Evolutionary conservation across 805 yeast genomes (phyloP), one percentile per base, ranked within the genome.

Genomic region (Tetrapisispora taiwanensis): DNA sequence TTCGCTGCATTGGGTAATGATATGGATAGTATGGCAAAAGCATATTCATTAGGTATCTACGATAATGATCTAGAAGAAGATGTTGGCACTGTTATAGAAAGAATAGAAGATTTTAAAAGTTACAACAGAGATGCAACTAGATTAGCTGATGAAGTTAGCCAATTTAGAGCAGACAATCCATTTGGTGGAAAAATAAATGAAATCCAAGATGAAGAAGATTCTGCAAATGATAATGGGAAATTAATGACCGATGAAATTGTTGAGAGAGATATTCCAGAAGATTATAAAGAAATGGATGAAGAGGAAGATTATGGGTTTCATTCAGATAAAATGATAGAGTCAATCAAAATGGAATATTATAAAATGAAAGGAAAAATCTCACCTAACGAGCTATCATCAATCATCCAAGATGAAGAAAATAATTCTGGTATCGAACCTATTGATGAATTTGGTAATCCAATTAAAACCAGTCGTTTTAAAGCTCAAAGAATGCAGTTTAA

Each of bases 361-460:
- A 65, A 69, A 36, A 54, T 82, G 47, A 68, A 83, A 39, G 74
- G 64, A 19, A 67, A 72, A 30, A 75, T 48, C 39, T 36, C 43
- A 20, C 26, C 37, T 9, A 20, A 35, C 4, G 30, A 28, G 4
- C 17, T 24, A 14, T 7, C 33, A 3, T 28, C 24, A 4, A 27
- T 30, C 6, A 75, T 56, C 46, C 64, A 58, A 41, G 66, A 69
- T 47, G 62, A 73, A 1, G 73, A 71, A 2, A 63, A 67, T 41
- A 84, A 75, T 34, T 53, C 62, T 47, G 89, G 78, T 45, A 52
- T 76, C 17, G 94, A 83, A 54, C 87, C 86, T 0, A 65, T 83
- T 7, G 87, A 83, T 51, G 81, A 76, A 44, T 53, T 63, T 32
- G 86, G 86, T 0, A 72, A 76, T 44, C 78, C 79, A 0, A 58